phyloP scores from a whole-genome alignment of 805 yeast species.

The Maudiozyma barnettii region DNA sequence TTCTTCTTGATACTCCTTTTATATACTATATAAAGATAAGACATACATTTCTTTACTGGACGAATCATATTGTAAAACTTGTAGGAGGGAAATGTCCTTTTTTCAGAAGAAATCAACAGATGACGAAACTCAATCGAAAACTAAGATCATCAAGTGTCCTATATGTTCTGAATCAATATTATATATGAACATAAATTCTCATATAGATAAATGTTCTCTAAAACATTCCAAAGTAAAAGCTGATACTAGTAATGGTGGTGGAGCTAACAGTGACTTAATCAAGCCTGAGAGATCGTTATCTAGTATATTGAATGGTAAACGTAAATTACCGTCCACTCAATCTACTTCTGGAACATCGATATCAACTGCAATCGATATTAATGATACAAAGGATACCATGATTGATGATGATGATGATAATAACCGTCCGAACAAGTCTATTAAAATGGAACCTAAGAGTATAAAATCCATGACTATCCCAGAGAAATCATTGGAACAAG shows the following conservation, averaged over 20 bases:
- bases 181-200: conserved; percentile 21
- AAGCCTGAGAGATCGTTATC: background rate
- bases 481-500: conserved; percentile 10
- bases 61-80: background rate
- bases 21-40: background rate
- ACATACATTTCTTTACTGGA: too few relatives aligned
- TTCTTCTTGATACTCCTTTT: too few relatives aligned
- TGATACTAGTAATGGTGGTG: background rate
- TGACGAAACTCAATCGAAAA: conserved; percentile 3
- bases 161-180: conserved; percentile 21
- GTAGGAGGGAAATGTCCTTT: background rate
- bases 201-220: conserved; percentile 23
- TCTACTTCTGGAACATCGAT: background rate
- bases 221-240: background rate
- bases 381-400: background rate
- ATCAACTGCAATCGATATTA: conserved; percentile 2
- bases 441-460: conserved; percentile 1
- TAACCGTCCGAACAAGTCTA: background rate
- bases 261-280: too few relatives aligned
- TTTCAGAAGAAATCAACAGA: background rate
- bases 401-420: background rate
- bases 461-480: conserved; percentile 3
- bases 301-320: background rate
- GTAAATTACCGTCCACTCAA: background rate
- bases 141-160: conserved; percentile 26